phyloP scores from a whole-genome alignment of 768 basidiomycete species.

The Psilocybe tampanensis region DNA sequence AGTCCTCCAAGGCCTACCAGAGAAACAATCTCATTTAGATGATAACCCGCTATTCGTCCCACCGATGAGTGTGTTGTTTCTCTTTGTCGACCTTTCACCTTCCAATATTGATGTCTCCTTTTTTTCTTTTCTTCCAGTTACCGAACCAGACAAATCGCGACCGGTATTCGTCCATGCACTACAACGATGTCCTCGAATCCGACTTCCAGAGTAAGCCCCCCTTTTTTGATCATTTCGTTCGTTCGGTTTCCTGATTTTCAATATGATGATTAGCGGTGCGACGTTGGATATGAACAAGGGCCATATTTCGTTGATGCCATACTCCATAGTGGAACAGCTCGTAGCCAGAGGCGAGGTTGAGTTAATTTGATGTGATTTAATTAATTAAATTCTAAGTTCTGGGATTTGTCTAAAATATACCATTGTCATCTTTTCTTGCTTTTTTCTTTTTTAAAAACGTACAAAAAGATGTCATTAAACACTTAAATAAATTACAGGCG shows the following conservation, averaged over 20 bases:
- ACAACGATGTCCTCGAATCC: slow-evolving; percentile 64
- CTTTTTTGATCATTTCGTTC: background rate
- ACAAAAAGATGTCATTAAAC: background rate
- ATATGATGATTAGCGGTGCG: slow-evolving; percentile 63
- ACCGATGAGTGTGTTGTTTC: slow-evolving; percentile 62
- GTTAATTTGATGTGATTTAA: slow-evolving; percentile 58
- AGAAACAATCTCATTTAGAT: slow-evolving; percentile 73
- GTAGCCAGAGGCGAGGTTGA: slow-evolving; percentile 74
- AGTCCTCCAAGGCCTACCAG: slow-evolving; percentile 83
- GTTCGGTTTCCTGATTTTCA: background rate
- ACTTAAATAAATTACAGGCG: slow-evolving; percentile 11
- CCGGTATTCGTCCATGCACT: slow-evolving; percentile 86
- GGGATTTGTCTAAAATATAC: too few species aligned
- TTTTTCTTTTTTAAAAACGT: too few species aligned
- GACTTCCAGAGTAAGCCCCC: slow-evolving; percentile 66
- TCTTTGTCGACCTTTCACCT: slow-evolving; percentile 19
- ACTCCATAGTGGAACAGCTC: slow-evolving; percentile 74
- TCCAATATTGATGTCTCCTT: background rate
- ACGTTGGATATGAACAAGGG: slow-evolving; percentile 76
- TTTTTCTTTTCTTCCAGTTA: slow-evolving; percentile 48
- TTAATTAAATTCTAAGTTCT: too few species aligned
- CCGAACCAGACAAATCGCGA: slow-evolving; percentile 71
- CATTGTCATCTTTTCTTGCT: too few species aligned
- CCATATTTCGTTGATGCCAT: slow-evolving; percentile 81
- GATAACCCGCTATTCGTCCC: slow-evolving; percentile 72